Evolutionary conservation across 2,329 filamentous ascomycete genomes (phyloP).

Genomic region (Trichothecium roseum): DNA sequence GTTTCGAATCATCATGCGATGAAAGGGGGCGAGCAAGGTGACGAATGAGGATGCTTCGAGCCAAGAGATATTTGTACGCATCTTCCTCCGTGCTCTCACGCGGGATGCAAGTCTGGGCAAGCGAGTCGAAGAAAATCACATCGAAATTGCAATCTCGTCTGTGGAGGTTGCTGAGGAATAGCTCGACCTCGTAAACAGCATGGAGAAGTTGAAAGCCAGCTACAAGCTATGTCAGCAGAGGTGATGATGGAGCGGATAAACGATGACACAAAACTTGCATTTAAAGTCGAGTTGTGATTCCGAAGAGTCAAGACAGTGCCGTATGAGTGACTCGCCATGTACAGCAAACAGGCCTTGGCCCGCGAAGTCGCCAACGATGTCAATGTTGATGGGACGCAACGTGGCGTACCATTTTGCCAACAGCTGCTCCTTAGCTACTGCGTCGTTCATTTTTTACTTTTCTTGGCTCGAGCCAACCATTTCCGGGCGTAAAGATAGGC

Average conservation of each 20-base stretch:
- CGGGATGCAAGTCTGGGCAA: slow-evolving; percentile 46
- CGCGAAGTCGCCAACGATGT: slow-evolving; percentile 66
- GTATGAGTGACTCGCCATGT: slow-evolving; percentile 62
- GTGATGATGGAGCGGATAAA: neutral
- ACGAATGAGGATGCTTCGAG: slow-evolving; percentile 51
- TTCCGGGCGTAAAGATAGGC: neutral
- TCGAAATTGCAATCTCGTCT: slow-evolving; percentile 61
- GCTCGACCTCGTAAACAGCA: slow-evolving; percentile 58
- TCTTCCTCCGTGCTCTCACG: slow-evolving; percentile 5
- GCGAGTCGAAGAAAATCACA: slow-evolving; percentile 55
- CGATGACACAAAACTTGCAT: slow-evolving; percentile 18
- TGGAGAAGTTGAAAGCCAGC: slow-evolving; percentile 62
- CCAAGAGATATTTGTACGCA: slow-evolving; percentile 45
- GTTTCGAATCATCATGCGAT: neutral
- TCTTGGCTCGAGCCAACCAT: neutral
- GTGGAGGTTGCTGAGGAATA: slow-evolving; percentile 48
- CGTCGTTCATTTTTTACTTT: neutral
- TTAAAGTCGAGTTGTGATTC: slow-evolving; percentile 54
- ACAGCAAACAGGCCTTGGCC: slow-evolving; percentile 63
- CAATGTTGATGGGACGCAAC: slow-evolving; percentile 26
- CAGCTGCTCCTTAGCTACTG: neutral
- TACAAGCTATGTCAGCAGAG: slow-evolving; percentile 10
- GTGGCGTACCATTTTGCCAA: slow-evolving; percentile 2
- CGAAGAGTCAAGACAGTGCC: slow-evolving; percentile 42
- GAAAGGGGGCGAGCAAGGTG: slow-evolving; percentile 35